Evolutionary conservation across 2,329 filamentous ascomycete genomes (phyloP).

Genomic region (Pseudocercospora eumusae): DNA sequence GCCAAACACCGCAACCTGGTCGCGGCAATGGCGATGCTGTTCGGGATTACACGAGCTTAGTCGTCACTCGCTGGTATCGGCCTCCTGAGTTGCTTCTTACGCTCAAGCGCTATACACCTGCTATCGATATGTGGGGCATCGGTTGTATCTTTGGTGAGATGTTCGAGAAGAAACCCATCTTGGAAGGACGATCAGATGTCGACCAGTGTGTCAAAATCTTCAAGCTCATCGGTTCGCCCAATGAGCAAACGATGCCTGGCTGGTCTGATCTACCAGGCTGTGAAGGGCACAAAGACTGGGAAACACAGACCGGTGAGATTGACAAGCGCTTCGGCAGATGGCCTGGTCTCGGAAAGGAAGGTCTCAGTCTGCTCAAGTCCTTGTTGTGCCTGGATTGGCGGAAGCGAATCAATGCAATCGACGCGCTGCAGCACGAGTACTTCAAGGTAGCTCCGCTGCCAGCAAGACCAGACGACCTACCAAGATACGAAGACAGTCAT

Average conservation of each 20-base stretch:
- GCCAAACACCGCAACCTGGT: conserved; percentile 72
- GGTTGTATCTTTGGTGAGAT: conserved; percentile 99
- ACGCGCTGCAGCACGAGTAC: conserved; percentile 89
- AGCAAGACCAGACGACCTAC: conserved; percentile 81
- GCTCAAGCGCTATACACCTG: conserved; percentile 88
- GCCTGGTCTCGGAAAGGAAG: conserved; percentile 55
- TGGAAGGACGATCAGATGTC: conserved; percentile 82
- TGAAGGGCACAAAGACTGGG: conserved; percentile 68
- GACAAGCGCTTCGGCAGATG: conserved; percentile 64
- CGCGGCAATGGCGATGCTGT: conserved; percentile 79
- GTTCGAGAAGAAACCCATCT: conserved; percentile 89
- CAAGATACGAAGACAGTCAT: conserved; percentile 89
- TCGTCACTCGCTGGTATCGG: conserved; percentile 96
- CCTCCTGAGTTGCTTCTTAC: conserved; percentile 90
- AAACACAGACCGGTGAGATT: conserved; percentile 64
- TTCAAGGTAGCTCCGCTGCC: conserved; percentile 79
- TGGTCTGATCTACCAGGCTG: conserved; percentile 82
- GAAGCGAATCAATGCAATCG: conserved; percentile 85
- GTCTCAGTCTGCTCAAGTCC: conserved; percentile 77
- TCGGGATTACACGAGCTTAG: conserved; percentile 91
- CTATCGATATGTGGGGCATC: conserved; percentile 97
- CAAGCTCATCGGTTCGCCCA: conserved; percentile 86
- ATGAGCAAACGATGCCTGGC: conserved; percentile 86
- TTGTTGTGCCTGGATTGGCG: conserved; percentile 88
- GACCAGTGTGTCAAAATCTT: conserved; percentile 95